Percentiles rank a stretch among this genome's conserved stretches.
These are phyloP conservation scores for Pythium periplocum DNA, from an alignment of 352 stramenopile genomes.

Conservation along the genomic window DNA sequence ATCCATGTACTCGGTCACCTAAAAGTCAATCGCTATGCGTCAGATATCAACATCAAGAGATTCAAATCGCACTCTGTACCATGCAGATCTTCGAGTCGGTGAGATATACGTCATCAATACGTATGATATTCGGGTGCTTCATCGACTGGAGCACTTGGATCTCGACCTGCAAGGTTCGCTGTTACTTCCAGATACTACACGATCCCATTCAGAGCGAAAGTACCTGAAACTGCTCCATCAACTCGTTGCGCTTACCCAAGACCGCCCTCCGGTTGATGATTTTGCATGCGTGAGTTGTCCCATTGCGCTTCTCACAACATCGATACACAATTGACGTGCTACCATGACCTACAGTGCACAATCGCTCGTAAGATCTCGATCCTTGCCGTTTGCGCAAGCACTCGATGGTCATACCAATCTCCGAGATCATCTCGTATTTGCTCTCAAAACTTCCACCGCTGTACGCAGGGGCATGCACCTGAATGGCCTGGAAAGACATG, in stretches of 20 bases:
- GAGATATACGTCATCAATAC: conserved; percentile 84
- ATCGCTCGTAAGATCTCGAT: background rate
- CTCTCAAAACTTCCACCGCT: conserved; percentile 64
- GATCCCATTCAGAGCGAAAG: background rate
- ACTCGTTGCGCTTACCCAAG: conserved; percentile 63
- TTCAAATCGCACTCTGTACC: conserved; percentile 21
- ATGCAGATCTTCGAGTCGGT: conserved; percentile 85
- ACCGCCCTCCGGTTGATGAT: conserved; percentile 83
- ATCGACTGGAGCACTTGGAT: conserved; percentile 89
- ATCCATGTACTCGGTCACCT: conserved; percentile 87
- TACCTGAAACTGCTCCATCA: conserved; percentile 87
- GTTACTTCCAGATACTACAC: conserved; percentile 1
- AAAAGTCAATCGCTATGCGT: background rate
- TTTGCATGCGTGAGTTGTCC: conserved; percentile 69
- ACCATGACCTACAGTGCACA: conserved; percentile 46
- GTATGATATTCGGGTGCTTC: conserved; percentile 88
- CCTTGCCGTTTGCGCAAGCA: too few species aligned
- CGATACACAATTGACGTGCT: conserved; percentile 84
- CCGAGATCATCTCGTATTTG: conserved; percentile 80
- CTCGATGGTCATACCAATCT: conserved; percentile 58
- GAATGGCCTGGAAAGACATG: conserved; percentile 41
- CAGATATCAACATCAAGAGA: background rate
- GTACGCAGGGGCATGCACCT: conserved; percentile 63
- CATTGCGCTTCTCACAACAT: conserved; percentile 58
- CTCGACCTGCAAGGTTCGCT: conserved; percentile 42